Evolutionary conservation across 129 eudicot genomes (phyloP), one percentile per base, ranked within the genome.

Genomic region (Apium graveolens): DNA sequence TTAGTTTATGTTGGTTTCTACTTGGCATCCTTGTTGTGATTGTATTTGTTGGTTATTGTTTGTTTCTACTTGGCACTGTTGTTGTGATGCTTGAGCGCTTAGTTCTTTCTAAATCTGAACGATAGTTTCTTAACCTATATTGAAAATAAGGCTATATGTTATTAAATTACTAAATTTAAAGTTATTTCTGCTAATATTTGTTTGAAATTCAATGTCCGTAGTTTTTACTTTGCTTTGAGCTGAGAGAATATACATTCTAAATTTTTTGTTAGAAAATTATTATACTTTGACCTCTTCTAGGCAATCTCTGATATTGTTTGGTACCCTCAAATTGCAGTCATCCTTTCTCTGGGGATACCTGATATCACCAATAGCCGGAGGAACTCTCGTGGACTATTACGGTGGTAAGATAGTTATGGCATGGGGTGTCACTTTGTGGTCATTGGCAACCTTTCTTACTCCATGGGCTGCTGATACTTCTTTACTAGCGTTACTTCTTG

Each of bases 341-440:
- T 96, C 99, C 29, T 96, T 92, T 80, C 97, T 96, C 84, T 92
- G 97, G 99, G 99, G 99, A 83, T 96, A 96, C 88, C 84, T 96
- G 76, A 83, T 96, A 80, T 92, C 99, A 77, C 99, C 99, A 49
- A 90, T 96, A 76, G 99, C 97, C 68, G 97, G 99, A 68, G 99
- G 99, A 78, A 84, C 99, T 29, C 90, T 96, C 44, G 99, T 96
- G 78, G 99, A 96, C 85, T 86, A 85, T 80, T 86, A 92, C 78
- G 97, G 99, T 63, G 99, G 99, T 68, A 96, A 96, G 87, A 80
- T 88, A 74, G 97, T 96, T 66, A 92, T 96, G 97, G 92, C 93
- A 20, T 96, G 97, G 88, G 99, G 99, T 27, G 99, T 96, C 74
- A 89, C 93, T 75, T 85, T 96, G 81, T 96, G 99, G 99, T 96